phyloP scores from a whole-genome alignment of 1,284 basidiomycete genomes.

The Vanrija sp. region DNA sequence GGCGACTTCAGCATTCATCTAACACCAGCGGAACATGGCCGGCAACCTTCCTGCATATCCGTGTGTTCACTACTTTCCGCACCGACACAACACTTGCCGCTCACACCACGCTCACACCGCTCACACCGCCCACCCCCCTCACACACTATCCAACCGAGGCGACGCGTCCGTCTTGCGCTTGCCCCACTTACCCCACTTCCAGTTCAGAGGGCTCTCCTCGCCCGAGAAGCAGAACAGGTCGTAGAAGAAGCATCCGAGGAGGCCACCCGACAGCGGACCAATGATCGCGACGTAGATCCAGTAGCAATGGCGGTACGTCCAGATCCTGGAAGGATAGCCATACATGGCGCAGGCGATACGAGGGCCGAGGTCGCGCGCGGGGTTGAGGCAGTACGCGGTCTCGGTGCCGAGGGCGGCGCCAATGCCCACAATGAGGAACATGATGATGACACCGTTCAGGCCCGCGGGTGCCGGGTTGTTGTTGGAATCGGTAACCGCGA shows the following conservation, averaged over 20 bases:
- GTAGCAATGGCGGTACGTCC: slow-evolving; percentile 26
- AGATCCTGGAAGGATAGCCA: slow-evolving; percentile 27
- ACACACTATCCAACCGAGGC: too few species aligned
- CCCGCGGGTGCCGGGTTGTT: slow-evolving; percentile 10
- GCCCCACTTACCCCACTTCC: background rate
- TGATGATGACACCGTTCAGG: slow-evolving; percentile 9
- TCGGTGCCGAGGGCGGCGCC: slow-evolving; percentile 12
- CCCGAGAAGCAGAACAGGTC: slow-evolving; percentile 10
- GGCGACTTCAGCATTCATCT: too few species aligned
- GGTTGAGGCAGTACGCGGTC: slow-evolving; percentile 27
- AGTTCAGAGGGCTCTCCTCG: slow-evolving; percentile 10
- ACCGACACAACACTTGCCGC: too few species aligned
- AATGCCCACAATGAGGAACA: slow-evolving; percentile 11
- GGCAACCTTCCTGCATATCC: too few species aligned
- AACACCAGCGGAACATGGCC: too few species aligned
- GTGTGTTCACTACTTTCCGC: too few species aligned
- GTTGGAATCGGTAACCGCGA: slow-evolving; percentile 4
- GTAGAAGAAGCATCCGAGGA: slow-evolving; percentile 10
- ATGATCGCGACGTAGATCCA: slow-evolving; percentile 18
- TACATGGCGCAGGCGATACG: slow-evolving; percentile 27
- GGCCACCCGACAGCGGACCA: background rate
- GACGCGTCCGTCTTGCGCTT: too few species aligned
- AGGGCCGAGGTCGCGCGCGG: slow-evolving; percentile 37
- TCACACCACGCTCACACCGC: too few species aligned
- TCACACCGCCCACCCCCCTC: too few species aligned